Evolutionary conservation across 768 basidiomycete species (phyloP).

Genomic region (Xerocomus brunneocitrinus): DNA sequence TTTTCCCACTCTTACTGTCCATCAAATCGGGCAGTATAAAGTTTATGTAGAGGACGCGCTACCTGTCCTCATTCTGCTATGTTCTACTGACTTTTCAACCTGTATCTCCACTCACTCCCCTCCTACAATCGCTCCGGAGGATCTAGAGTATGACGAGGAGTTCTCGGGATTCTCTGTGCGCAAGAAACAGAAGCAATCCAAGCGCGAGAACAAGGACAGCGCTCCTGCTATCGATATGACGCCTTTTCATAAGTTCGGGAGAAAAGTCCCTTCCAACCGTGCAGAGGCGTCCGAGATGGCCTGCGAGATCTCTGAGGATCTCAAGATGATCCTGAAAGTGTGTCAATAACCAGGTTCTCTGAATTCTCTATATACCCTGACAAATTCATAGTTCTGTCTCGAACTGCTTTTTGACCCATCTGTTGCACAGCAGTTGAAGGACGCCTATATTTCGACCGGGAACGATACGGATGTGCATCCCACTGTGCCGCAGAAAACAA

Average conservation of each 20-base stretch:
- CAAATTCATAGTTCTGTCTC: slow-evolving; percentile 23
- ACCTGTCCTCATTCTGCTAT: slow-evolving; percentile 17
- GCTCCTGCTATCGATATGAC: slow-evolving; percentile 19
- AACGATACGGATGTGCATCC: neutral
- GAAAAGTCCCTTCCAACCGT: slow-evolving; percentile 22
- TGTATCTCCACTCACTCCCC: neutral
- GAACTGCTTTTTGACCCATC: slow-evolving; percentile 15
- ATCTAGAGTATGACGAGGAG: slow-evolving; percentile 4
- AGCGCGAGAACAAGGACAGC: slow-evolving; percentile 12
- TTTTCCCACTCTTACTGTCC: slow-evolving; percentile 7
- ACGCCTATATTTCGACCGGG: slow-evolving; percentile 7
- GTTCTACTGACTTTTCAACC: slow-evolving; percentile 8
- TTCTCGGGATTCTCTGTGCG: slow-evolving; percentile 3
- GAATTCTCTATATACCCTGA: neutral
- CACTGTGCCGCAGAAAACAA: neutral
- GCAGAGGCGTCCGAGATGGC: slow-evolving; percentile 17
- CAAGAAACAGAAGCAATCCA: slow-evolving; percentile 29
- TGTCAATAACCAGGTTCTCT: neutral
- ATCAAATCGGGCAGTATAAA: slow-evolving; percentile 17
- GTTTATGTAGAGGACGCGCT: slow-evolving; percentile 22
- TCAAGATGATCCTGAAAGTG: slow-evolving; percentile 31
- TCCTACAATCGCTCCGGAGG: neutral
- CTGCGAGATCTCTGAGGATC: slow-evolving; percentile 16
- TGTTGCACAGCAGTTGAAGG: slow-evolving; percentile 7
- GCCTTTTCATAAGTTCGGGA: slow-evolving; percentile 29